Evolutionary conservation across 2,329 filamentous ascomycete species (phyloP).

Genomic region (Sclerotinia minor): DNA sequence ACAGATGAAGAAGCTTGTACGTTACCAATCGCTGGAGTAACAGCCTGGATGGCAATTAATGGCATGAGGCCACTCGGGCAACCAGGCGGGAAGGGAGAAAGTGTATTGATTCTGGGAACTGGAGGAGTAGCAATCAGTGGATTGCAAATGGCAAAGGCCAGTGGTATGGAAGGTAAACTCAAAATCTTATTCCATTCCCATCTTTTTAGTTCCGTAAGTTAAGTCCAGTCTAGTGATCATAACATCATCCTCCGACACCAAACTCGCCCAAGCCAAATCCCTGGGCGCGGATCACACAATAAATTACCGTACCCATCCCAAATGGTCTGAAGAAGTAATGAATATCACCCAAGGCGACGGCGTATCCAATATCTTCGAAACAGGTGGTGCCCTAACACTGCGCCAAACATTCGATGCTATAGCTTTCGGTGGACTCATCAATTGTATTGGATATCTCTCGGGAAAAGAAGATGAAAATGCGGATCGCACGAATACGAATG

Average conservation of each 20-base stretch:
- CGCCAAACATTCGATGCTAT: conserved; percentile 54
- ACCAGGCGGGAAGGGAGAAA: conserved; percentile 48
- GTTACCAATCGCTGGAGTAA: conserved; percentile 61
- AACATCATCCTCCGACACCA: conserved; percentile 55
- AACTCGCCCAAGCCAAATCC: conserved; percentile 47
- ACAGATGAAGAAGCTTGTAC: conserved; percentile 60
- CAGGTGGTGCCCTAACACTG: conserved; percentile 54
- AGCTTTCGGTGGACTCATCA: conserved; percentile 56
- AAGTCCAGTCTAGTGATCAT: conserved; percentile 48
- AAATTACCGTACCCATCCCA: conserved; percentile 55
- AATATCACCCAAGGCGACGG: conserved; percentile 48
- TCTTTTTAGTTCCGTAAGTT: not conserved
- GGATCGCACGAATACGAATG: conserved; percentile 60
- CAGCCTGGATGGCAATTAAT: conserved; percentile 67
- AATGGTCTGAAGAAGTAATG: conserved; percentile 53
- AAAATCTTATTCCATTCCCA: not conserved
- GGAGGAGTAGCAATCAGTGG: conserved; percentile 55
- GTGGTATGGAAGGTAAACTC: conserved; percentile 49
- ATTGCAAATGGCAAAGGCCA: conserved; percentile 55
- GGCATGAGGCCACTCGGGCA: conserved; percentile 54
- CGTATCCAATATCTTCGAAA: conserved; percentile 57
- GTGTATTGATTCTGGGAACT: conserved; percentile 55
- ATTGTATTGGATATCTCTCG: conserved; percentile 52
- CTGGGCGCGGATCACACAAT: conserved; percentile 55
- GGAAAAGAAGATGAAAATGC: conserved; percentile 56